These are phyloP conservation scores for Zygosaccharomyces sapae DNA, from an alignment of 1,139 yeast species.

Conservation along the genomic window DNA sequence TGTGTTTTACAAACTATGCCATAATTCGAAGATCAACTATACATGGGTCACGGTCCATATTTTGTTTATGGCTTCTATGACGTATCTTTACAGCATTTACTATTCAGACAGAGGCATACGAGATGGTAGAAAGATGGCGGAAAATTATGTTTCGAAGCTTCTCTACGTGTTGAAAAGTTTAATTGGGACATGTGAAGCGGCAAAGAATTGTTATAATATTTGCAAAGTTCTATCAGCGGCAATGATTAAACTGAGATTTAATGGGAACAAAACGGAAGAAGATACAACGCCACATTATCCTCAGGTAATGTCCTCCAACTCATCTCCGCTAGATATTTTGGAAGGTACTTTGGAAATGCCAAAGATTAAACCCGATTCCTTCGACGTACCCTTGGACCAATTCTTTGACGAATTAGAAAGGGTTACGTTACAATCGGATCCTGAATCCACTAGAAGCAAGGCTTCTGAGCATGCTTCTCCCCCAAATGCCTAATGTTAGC, in stretches of 20 bases:
- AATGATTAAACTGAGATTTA: conserved; percentile 59
- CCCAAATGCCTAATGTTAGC: neutral
- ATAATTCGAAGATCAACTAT: conserved; percentile 61
- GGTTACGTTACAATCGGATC: conserved; percentile 17
- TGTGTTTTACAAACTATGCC: conserved; percentile 55
- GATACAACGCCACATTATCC: conserved; percentile 1
- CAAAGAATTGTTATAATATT: conserved; percentile 63
- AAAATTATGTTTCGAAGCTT: conserved; percentile 53
- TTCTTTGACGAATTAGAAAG: conserved; percentile 29
- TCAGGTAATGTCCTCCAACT: conserved; percentile 4
- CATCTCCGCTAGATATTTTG: conserved; percentile 8
- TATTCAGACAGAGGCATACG: conserved; percentile 54
- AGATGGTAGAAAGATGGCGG: conserved; percentile 51
- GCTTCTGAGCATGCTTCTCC: conserved; percentile 8
- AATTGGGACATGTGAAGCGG: conserved; percentile 73
- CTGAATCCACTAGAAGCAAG: conserved; percentile 15
- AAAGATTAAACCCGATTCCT: conserved; percentile 7
- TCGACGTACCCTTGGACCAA: conserved; percentile 24
- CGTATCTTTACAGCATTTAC: conserved; percentile 71
- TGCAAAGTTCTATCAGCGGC: conserved; percentile 71
- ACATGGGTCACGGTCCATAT: conserved; percentile 95
- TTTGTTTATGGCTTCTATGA: conserved; percentile 82
- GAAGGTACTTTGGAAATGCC: conserved; percentile 9
- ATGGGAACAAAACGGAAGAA: conserved; percentile 20
- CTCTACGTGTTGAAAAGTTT: conserved; percentile 58